These are phyloP conservation scores for Ophiostoma australiae DNA, from an alignment of 2,329 filamentous ascomycete genomes.

Conservation along the genomic window DNA sequence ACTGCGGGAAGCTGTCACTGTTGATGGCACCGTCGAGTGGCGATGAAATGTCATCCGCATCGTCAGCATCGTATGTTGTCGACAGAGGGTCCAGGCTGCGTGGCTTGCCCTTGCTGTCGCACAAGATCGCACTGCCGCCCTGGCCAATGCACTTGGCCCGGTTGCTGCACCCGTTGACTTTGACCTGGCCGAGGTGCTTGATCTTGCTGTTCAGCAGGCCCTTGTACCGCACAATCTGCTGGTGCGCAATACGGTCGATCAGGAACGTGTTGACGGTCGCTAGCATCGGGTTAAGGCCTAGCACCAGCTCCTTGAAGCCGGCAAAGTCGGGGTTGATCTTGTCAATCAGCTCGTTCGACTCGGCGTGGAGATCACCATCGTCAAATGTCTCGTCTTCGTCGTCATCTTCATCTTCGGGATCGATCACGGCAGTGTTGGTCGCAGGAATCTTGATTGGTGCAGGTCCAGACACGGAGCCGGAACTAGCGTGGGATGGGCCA, in stretches of 20 bases:
- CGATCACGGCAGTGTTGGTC: conserved; percentile 26
- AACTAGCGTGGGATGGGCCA: background rate
- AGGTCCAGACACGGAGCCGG: background rate
- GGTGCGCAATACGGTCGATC: conserved; percentile 74
- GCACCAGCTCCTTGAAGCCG: conserved; percentile 72
- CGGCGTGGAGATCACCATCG: conserved; percentile 57
- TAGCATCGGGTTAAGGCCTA: conserved; percentile 68
- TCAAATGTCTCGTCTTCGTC: conserved; percentile 55
- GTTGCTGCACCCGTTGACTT: conserved; percentile 52
- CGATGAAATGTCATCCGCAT: conserved; percentile 56
- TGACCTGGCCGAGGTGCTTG: conserved; percentile 61
- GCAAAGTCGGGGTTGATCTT: conserved; percentile 66
- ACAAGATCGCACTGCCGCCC: conserved; percentile 59
- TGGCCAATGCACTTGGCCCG: conserved; percentile 59
- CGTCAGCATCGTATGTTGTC: conserved; percentile 52
- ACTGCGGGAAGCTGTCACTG: conserved; percentile 69
- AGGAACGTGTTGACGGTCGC: conserved; percentile 54
- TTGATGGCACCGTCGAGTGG: conserved; percentile 64
- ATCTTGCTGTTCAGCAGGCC: conserved; percentile 64
- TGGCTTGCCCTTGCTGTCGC: conserved; percentile 56
- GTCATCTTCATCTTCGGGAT: conserved; percentile 46
- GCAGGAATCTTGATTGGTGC: conserved; percentile 24
- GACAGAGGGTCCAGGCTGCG: conserved; percentile 55
- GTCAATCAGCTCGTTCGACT: conserved; percentile 58
- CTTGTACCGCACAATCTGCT: conserved; percentile 76